Percentiles rank a stretch among this genome's conserved stretches.
Evolutionary conservation across 768 basidiomycete genomes (phyloP).

Genomic region (Suillus tomentosus): DNA sequence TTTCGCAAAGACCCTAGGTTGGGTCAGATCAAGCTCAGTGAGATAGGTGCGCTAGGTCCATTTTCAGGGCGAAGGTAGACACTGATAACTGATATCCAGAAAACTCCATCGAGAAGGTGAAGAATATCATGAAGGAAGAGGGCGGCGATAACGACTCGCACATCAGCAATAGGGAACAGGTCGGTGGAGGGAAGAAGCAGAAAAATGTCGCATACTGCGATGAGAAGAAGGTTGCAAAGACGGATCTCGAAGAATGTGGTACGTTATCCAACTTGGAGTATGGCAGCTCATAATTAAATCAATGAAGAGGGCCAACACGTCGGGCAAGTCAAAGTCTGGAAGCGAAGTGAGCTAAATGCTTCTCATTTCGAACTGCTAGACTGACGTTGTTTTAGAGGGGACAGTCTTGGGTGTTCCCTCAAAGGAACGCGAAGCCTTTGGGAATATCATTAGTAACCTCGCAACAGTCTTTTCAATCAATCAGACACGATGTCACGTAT

Average conservation of each 20-base stretch:
- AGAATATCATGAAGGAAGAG: constrained; percentile 6
- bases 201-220: constrained; percentile 18
- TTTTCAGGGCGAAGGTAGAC: background rate
- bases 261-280: background rate
- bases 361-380: background rate
- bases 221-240: constrained; percentile 12
- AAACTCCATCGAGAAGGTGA: constrained; percentile 11
- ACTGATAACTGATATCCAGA: background rate
- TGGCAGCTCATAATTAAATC: background rate
- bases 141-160: background rate
- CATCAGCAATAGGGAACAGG: constrained; percentile 11
- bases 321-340: constrained; percentile 7
- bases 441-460: constrained; percentile 11
- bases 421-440: constrained; percentile 13
- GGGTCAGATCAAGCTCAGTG: constrained; percentile 1
- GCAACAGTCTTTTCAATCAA: constrained; percentile 13
- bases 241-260: constrained; percentile 15
- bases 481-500: constrained; percentile 15
- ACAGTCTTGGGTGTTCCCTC: constrained; percentile 1
- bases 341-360: background rate
- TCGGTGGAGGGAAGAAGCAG: constrained; percentile 17
- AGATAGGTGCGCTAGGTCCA: background rate
- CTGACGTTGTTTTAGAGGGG: constrained; percentile 8
- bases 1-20: constrained; percentile 6
- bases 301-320: background rate